These are phyloP conservation scores for Monosporascus sp. DNA, from an alignment of 2,329 filamentous ascomycete species.

Conservation along the genomic window DNA sequence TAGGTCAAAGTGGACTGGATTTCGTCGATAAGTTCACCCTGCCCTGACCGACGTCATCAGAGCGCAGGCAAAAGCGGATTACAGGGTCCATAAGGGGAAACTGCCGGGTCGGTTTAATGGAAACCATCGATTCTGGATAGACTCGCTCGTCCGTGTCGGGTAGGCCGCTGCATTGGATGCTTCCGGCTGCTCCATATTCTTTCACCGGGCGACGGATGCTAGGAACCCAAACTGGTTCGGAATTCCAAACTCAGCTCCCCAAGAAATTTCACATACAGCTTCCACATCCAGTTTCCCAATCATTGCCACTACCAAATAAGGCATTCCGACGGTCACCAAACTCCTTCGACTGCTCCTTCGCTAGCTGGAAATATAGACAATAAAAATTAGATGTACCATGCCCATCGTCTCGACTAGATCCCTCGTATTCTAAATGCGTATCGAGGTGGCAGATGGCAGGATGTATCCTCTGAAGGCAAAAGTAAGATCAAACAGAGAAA, in stretches of 20 bases:
- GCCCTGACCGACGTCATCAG: not conserved
- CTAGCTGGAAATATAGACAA: conserved; percentile 25
- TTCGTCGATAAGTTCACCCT: not conserved
- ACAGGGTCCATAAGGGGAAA: not conserved
- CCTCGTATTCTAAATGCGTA: conserved; percentile 16
- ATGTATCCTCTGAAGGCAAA: conserved; percentile 29
- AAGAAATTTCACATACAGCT: not conserved
- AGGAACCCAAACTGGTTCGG: not conserved
- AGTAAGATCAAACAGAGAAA: conserved; percentile 15
- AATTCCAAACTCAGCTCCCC: not conserved
- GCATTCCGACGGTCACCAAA: not conserved
- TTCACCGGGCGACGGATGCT: not conserved
- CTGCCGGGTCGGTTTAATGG: no score
- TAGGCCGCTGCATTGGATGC: not conserved
- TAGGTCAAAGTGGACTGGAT: not conserved
- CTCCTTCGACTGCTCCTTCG: not conserved
- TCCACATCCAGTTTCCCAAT: not conserved
- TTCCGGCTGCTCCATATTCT: not conserved
- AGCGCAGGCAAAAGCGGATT: not conserved
- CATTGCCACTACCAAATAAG: not conserved
- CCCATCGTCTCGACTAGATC: conserved; percentile 15
- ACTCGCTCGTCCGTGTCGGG: not conserved
- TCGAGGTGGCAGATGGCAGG: conserved; percentile 21
- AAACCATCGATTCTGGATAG: not conserved
- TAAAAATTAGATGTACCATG: conserved; percentile 27